These are phyloP conservation scores for Yamadazyma laniorum DNA, from an alignment of 805 yeast species.

Conservation along the genomic window DNA sequence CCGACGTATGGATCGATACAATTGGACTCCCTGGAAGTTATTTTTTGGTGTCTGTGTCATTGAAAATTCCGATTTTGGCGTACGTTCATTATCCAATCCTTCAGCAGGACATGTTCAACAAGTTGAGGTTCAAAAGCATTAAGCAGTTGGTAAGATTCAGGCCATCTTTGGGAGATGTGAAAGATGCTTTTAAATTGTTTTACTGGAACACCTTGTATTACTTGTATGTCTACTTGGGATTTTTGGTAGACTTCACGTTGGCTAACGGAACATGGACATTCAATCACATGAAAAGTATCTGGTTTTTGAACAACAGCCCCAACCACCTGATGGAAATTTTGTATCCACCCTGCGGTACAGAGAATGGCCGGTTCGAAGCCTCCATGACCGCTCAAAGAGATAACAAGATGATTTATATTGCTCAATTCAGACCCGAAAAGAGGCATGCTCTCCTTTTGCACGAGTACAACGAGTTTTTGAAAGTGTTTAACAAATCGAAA, in stretches of 20 bases:
- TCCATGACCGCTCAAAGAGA: constrained; percentile 23
- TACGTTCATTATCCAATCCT: constrained; percentile 96
- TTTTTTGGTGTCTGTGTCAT: constrained; percentile 54
- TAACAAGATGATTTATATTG: constrained; percentile 57
- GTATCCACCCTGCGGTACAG: constrained; percentile 90
- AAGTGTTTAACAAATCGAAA: constrained; percentile 18
- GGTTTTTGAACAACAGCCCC: constrained; percentile 45
- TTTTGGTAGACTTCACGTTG: constrained; percentile 60
- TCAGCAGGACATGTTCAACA: constrained; percentile 80
- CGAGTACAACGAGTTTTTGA: constrained; percentile 59
- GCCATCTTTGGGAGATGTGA: constrained; percentile 25
- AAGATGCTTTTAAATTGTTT: constrained; percentile 37
- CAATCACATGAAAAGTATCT: constrained; percentile 64
- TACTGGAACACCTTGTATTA: constrained; percentile 75
- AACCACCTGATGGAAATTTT: constrained; percentile 44
- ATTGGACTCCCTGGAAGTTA: constrained; percentile 91
- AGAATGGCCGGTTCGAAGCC: constrained; percentile 18
- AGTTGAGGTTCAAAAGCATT: constrained; percentile 39
- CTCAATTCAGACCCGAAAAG: constrained; percentile 95
- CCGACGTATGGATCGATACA: constrained; percentile 93
- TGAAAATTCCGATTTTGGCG: constrained; percentile 73
- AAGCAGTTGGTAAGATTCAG: constrained; percentile 17
- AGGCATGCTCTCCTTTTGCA: constrained; percentile 71
- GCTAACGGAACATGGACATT: constrained; percentile 93
- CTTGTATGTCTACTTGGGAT: constrained; percentile 64